These are phyloP conservation scores for Friedmanniomyces simplex DNA, from an alignment of 495 filamentous ascomycete genomes.

Conservation along the genomic window DNA sequence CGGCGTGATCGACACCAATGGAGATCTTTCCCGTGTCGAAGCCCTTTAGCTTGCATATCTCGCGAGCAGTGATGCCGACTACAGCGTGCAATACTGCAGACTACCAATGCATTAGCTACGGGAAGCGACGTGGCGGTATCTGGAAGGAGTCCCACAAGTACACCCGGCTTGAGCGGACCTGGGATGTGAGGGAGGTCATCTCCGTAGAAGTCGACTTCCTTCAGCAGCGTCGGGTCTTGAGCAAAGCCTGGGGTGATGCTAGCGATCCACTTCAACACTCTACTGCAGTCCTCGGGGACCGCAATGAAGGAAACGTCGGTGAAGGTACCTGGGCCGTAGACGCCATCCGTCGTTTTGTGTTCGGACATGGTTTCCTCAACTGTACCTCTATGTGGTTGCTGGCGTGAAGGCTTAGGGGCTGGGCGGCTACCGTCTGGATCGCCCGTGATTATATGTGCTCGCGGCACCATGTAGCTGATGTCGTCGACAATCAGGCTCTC, in stretches of 20 bases:
- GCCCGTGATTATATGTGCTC: too few relatives aligned
- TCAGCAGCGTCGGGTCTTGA: neutral
- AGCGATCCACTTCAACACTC: neutral
- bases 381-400: too few relatives aligned
- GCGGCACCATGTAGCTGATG: too few relatives aligned
- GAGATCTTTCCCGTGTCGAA: neutral
- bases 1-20: neutral
- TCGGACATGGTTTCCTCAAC: neutral
- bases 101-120: too few relatives aligned
- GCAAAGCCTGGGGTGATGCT: neutral
- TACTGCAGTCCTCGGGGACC: neutral
- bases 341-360: neutral
- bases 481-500: too few relatives aligned
- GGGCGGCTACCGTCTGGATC: neutral
- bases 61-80: neutral
- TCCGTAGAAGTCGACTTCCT: neutral
- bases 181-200: neutral
- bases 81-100: neutral
- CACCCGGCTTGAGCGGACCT: neutral
- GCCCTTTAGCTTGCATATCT: constrained; percentile 1
- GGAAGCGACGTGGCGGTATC: too few relatives aligned
- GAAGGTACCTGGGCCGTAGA: neutral
- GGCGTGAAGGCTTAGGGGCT: neutral
- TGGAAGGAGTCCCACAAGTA: too few relatives aligned
- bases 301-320: neutral